A percentile compares a stretch with the other conserved stretches of the same genome.
Conservation (phyloP, 805 yeast species). For the Grigorovia humatica region DNA sequence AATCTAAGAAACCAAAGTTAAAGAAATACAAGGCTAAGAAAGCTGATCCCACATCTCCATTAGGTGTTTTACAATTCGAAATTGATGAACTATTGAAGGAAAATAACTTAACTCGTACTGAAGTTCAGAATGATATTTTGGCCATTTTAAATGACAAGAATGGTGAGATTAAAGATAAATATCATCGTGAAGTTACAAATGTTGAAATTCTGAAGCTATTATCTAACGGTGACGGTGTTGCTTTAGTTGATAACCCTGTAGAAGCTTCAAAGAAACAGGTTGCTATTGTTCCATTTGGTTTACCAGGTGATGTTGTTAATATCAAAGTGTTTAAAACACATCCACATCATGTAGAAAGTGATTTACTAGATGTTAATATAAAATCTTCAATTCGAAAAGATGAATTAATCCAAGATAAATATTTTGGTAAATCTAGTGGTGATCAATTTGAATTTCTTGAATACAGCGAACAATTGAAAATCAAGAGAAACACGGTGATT, state of each 20-base stretch:
- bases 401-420: constrained; percentile 51
- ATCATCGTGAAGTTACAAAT: constrained; percentile 48
- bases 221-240: constrained; percentile 85
- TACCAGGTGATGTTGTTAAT: constrained; percentile 73
- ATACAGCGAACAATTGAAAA: constrained; percentile 60
- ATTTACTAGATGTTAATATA: constrained; percentile 44
- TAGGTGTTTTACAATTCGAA: constrained; percentile 70
- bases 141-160: constrained; percentile 49
- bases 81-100: constrained; percentile 47
- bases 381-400: constrained; percentile 42
- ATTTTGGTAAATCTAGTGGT: constrained; percentile 90
- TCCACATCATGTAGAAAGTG: constrained; percentile 64
- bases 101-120: constrained; percentile 33
- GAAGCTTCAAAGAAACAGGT: constrained; percentile 40
- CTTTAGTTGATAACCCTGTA: constrained; percentile 53
- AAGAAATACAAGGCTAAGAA: constrained; percentile 53
- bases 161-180: constrained; percentile 32
- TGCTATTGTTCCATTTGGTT: constrained; percentile 73
- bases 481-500: constrained; percentile 63
- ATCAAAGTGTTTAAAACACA: constrained; percentile 71
- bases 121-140: constrained; percentile 55
- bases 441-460: constrained; percentile 82
- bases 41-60: constrained; percentile 66
- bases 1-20: constrained; percentile 28
- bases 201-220: constrained; percentile 50